These are phyloP conservation scores for Xylaria intraflava DNA, from an alignment of 495 filamentous ascomycete species.

Conservation along the genomic window DNA sequence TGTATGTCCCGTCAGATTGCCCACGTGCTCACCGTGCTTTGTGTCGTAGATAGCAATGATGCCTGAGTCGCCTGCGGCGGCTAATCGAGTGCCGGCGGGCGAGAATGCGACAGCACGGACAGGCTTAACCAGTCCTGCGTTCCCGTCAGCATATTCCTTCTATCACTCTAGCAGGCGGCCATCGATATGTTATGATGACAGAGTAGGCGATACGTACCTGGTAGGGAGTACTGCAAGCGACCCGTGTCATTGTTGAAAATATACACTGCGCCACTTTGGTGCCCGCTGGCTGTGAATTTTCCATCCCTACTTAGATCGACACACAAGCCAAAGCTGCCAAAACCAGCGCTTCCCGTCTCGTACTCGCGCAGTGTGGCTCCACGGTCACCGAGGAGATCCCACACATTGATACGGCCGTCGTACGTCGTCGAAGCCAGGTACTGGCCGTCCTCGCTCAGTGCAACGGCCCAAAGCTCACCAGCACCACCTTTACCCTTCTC, in stretches of 20 bases:
- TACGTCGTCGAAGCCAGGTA: conserved; percentile 76
- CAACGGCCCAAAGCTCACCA: conserved; percentile 77
- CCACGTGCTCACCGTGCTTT: conserved; percentile 83
- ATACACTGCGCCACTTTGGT: conserved; percentile 89
- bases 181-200: neutral
- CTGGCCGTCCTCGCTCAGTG: conserved; percentile 72
- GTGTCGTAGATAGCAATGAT: conserved; percentile 90
- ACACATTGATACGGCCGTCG: conserved; percentile 81
- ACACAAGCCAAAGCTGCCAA: conserved; percentile 67
- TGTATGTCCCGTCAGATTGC: conserved; percentile 68
- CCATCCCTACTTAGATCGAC: conserved; percentile 76
- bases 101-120: conserved; percentile 82
- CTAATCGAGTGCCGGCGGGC: conserved; percentile 73
- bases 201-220: conserved; percentile 48
- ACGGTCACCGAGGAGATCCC: conserved; percentile 56
- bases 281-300: conserved; percentile 79
- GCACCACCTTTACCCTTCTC: conserved; percentile 36
- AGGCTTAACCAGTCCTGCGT: conserved; percentile 71
- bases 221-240: conserved; percentile 76
- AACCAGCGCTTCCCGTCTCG: conserved; percentile 72
- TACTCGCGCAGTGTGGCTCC: conserved; percentile 63
- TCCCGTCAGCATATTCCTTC: conserved; percentile 3
- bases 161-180: too few relatives aligned
- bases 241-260: conserved; percentile 89
- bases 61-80: conserved; percentile 85